Evolutionary conservation across 371 early-diverging fungal genomes (phyloP).

Genomic region (Nematocida sp.): DNA sequence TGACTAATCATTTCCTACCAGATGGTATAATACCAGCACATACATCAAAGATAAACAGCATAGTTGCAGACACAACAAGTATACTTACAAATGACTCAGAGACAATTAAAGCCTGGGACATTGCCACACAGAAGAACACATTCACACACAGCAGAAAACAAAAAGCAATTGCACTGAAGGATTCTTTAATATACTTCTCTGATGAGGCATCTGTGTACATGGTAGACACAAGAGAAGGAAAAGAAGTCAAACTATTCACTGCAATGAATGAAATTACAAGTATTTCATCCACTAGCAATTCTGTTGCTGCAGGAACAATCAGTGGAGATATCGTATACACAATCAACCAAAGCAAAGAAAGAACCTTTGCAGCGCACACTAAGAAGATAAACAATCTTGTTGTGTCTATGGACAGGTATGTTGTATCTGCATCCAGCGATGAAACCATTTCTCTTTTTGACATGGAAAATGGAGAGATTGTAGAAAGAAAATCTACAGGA

Average conservation of each 20-base stretch:
- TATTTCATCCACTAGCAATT: background rate
- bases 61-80: background rate
- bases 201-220: constrained; percentile 15
- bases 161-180: background rate
- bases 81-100: constrained; percentile 1
- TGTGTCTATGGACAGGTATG: constrained; percentile 16
- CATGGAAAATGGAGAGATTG: constrained; percentile 20
- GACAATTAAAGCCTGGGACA: constrained; percentile 38
- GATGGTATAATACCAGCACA: constrained; percentile 34
- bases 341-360: constrained; percentile 2
- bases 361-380: background rate
- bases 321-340: background rate
- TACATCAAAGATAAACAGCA: background rate
- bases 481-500: constrained; percentile 13
- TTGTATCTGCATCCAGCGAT: constrained; percentile 16
- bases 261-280: background rate
- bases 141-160: background rate
- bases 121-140: constrained; percentile 28
- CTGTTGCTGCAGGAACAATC: background rate
- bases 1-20: constrained; percentile 51
- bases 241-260: background rate
- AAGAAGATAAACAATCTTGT: constrained; percentile 20
- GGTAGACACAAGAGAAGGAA: constrained; percentile 18
- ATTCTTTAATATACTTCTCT: constrained; percentile 6
- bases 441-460: constrained; percentile 38